These are phyloP conservation scores for Cornus florida DNA, from an alignment of 148 eudicot species.

Conservation along the genomic window DNA sequence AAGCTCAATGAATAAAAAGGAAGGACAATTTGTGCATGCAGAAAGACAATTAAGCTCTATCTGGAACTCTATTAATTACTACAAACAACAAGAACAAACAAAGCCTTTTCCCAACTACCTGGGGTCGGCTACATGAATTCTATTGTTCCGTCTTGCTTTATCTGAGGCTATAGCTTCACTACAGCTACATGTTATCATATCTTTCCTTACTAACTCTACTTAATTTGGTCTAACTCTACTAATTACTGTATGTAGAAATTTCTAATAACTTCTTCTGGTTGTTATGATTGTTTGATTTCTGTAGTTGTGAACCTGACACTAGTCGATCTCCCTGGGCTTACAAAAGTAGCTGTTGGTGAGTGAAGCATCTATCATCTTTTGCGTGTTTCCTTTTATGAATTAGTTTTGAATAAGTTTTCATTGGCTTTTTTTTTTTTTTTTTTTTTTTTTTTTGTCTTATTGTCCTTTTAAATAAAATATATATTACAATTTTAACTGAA, in stretches of 20 bases:
- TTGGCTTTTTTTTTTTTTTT: neutral
- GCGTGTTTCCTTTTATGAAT: neutral
- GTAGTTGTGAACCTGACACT: constrained; percentile 19
- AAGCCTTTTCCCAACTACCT: too few species aligned
- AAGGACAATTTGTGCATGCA: neutral
- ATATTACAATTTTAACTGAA: neutral
- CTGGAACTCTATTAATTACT: too few species aligned
- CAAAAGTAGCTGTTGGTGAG: constrained; percentile 24
- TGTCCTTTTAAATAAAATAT: neutral
- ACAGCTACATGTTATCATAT: too few species aligned
- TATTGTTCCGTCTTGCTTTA: too few species aligned
- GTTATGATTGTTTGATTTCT: neutral
- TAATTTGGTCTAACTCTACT: neutral
- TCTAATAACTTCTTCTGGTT: neutral
- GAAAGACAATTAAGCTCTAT: too few species aligned
- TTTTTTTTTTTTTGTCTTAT: neutral
- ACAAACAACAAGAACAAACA: too few species aligned
- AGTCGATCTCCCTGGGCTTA: constrained; percentile 20
- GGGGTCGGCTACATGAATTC: too few species aligned
- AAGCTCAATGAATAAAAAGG: too few species aligned
- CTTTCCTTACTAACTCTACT: too few species aligned
- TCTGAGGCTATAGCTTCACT: too few species aligned
- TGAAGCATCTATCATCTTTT: neutral
- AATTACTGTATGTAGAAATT: neutral
- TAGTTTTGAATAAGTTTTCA: neutral